These are phyloP conservation scores for Didymella pinodella DNA, from an alignment of 2,329 filamentous ascomycete species.

Conservation along the genomic window DNA sequence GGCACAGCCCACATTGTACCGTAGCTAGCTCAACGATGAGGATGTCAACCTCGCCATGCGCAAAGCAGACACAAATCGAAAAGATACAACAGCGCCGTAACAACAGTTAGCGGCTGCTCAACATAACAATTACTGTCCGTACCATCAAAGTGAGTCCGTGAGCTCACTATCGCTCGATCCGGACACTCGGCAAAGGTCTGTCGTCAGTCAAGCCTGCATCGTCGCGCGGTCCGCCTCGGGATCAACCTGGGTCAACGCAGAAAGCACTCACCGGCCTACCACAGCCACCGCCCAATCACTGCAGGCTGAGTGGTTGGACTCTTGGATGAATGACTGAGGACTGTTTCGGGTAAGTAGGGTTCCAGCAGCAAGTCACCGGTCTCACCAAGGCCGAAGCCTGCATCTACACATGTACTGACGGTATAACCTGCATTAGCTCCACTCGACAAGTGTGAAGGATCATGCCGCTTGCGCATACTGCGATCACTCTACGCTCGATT, in stretches of 20 bases:
- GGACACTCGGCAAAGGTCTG: not conserved
- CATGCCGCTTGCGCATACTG: constrained; percentile 8
- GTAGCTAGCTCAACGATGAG: constrained; percentile 39
- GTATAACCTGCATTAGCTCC: constrained; percentile 35
- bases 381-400: constrained; percentile 30
- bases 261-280: constrained; percentile 26
- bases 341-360: constrained; percentile 22
- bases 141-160: not conserved
- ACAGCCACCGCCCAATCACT: constrained; percentile 21
- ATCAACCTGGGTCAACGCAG: constrained; percentile 1
- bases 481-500: constrained; percentile 7
- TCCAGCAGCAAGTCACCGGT: constrained; percentile 30
- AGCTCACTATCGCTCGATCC: not conserved
- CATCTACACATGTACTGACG: constrained; percentile 30
- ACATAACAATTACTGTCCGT: constrained; percentile 5
- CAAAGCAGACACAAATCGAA: constrained; percentile 26
- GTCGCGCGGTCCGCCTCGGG: constrained; percentile 9
- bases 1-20: constrained; percentile 48
- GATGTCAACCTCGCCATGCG: constrained; percentile 25
- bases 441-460: constrained; percentile 23
- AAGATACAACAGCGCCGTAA: constrained; percentile 27
- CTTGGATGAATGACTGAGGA: constrained; percentile 8
- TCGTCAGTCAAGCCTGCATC: constrained; percentile 4
- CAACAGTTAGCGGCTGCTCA: constrained; percentile 24
- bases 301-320: constrained; percentile 5